A percentile compares a stretch with the other conserved stretches of the same genome.
Conservation (phyloP, 1,139 yeast species). For the Magnusiomyces clavatus region DNA sequence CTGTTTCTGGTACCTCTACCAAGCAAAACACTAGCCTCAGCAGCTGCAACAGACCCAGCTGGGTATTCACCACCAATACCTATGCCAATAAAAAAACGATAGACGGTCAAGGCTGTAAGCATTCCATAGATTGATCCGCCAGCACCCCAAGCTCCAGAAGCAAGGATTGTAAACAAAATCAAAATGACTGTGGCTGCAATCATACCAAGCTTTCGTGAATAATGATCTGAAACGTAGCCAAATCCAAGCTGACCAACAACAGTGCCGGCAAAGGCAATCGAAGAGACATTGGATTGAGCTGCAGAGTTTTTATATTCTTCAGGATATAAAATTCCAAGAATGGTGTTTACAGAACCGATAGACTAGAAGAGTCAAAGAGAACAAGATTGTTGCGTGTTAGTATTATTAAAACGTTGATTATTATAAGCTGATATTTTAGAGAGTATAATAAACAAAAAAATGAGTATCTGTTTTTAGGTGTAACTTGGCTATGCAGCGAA, state of each 20-base stretch:
- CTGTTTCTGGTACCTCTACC: constrained; percentile 81
- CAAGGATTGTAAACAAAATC: constrained; percentile 65
- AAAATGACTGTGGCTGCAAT: constrained; percentile 62
- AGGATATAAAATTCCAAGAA: constrained; percentile 60
- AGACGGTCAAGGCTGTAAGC: constrained; percentile 73
- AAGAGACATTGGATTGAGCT: constrained; percentile 70
- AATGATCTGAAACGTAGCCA: constrained; percentile 72
- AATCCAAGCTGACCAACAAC: constrained; percentile 79
- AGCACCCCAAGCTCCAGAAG: constrained; percentile 86
- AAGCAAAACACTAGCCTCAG: constrained; percentile 77
- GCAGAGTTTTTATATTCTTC: constrained; percentile 48
- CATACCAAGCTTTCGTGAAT: constrained; percentile 78
- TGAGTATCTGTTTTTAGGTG: too few relatives aligned
- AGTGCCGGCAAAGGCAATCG: constrained; percentile 89
- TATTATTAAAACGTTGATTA: neutral
- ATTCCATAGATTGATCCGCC: constrained; percentile 57
- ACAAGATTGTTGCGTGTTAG: neutral
- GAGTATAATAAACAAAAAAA: too few relatives aligned
- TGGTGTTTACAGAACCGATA: constrained; percentile 66
- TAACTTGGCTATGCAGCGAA: too few relatives aligned
- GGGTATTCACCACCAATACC: constrained; percentile 83
- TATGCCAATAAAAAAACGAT: constrained; percentile 79
- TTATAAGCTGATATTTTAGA: neutral
- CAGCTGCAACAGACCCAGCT: constrained; percentile 87
- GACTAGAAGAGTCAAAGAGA: constrained; percentile 38